phyloP scores from a whole-genome alignment of 768 basidiomycete genomes.

The Tubosaeta sp. region DNA sequence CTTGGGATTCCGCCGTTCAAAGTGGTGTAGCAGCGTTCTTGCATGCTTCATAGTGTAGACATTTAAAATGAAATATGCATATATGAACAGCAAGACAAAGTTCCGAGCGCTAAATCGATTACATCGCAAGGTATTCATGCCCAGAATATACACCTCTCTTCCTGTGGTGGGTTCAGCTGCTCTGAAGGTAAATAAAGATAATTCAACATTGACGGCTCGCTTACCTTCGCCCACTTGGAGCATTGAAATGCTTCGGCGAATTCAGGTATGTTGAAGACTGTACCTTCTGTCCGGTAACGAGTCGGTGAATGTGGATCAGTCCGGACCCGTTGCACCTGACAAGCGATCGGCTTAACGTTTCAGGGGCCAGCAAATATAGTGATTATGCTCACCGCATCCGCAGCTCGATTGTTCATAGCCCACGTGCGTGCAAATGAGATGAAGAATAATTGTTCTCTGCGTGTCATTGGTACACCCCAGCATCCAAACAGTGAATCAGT shows the following conservation, averaged over 20 bases:
- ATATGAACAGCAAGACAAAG: slow-evolving; percentile 8
- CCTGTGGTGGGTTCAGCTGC: slow-evolving; percentile 78
- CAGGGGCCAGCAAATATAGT: neutral
- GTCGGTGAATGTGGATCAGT: slow-evolving; percentile 88
- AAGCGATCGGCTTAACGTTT: neutral
- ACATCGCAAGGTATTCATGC: slow-evolving; percentile 30
- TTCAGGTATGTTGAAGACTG: slow-evolving; percentile 80
- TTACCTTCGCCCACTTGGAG: slow-evolving; percentile 66
- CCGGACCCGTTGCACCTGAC: slow-evolving; percentile 69
- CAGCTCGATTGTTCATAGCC: slow-evolving; percentile 77
- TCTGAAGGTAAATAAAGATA: slow-evolving; percentile 2
- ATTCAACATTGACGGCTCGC: slow-evolving; percentile 15
- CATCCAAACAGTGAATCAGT: neutral
- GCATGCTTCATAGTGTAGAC: neutral
- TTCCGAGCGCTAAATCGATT: slow-evolving; percentile 1
- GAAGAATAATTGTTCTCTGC: slow-evolving; percentile 91
- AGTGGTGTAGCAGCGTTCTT: neutral
- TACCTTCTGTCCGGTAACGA: slow-evolving; percentile 79
- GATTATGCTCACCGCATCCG: slow-evolving; percentile 55
- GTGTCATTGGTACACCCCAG: neutral
- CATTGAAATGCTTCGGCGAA: slow-evolving; percentile 89
- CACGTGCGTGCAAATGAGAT: slow-evolving; percentile 86
- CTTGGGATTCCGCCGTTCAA: neutral
- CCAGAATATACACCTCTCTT: slow-evolving; percentile 83
- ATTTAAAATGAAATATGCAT: slow-evolving; percentile 17